These are phyloP conservation scores for Desmodesmus armatus DNA, from an alignment of 139 green algal species.

Conservation along the genomic window DNA sequence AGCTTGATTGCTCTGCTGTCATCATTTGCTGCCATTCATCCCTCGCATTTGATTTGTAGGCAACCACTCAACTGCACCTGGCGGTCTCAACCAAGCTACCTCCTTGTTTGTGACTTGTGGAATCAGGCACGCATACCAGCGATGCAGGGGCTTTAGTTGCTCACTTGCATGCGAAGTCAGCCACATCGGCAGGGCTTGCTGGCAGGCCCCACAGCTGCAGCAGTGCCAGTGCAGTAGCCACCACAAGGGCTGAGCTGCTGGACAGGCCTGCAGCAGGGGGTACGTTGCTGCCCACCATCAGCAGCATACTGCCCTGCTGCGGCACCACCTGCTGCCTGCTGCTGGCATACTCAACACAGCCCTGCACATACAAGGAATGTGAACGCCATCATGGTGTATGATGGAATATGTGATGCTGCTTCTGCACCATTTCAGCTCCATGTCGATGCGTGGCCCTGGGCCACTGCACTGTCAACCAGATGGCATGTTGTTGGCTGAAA, in stretches of 20 bases:
- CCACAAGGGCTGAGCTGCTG: constrained; percentile 86
- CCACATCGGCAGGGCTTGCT: constrained; percentile 66
- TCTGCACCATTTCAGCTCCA: not conserved
- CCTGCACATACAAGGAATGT: not conserved
- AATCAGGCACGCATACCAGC: too few species aligned
- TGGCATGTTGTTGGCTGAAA: too few species aligned
- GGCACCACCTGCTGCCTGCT: not conserved
- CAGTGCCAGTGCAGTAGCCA: constrained; percentile 78
- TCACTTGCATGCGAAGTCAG: constrained; percentile 79
- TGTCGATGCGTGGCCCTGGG: too few species aligned
- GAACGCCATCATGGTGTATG: not conserved
- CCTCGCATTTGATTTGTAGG: too few species aligned
- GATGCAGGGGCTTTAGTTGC: too few species aligned
- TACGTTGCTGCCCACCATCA: constrained; percentile 19
- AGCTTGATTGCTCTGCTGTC: too few species aligned
- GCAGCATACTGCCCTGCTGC: not conserved
- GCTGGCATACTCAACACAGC: constrained; percentile 10
- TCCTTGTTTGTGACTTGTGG: too few species aligned
- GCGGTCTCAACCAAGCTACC: too few species aligned
- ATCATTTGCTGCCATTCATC: too few species aligned
- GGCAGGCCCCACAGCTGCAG: constrained; percentile 60
- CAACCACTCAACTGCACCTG: too few species aligned
- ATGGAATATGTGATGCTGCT: not conserved
- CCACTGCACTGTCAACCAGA: too few species aligned
- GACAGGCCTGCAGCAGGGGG: constrained; percentile 74